A percentile compares a stretch with the other conserved stretches of the same genome.
phyloP scores from a whole-genome alignment of 331 rosid species.

The Malus hybrid region DNA sequence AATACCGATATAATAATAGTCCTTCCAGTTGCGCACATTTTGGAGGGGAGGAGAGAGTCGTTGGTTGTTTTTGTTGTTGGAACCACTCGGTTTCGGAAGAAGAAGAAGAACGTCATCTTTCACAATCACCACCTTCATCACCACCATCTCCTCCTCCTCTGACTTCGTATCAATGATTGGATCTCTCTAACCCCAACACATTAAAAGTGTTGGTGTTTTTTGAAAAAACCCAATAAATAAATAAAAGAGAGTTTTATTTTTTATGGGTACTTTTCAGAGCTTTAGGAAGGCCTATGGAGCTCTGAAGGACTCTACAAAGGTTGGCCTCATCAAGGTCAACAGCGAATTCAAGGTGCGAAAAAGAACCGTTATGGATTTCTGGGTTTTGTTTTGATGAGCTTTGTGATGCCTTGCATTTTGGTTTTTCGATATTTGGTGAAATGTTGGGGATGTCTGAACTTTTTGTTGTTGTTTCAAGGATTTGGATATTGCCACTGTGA shows the following conservation, averaged over 20 bases:
- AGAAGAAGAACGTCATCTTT: constrained; percentile 27
- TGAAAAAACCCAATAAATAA: not conserved
- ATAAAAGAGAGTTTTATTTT: not conserved
- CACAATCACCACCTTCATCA: constrained; percentile 21
- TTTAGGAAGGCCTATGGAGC: constrained; percentile 89
- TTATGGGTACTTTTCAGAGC: constrained; percentile 83
- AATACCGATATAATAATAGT: constrained; percentile 12
- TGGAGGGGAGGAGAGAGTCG: constrained; percentile 29
- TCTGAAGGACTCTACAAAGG: constrained; percentile 89
- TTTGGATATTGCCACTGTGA: constrained; percentile 90
- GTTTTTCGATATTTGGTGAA: not conserved
- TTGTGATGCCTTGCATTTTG: constrained; percentile 5
- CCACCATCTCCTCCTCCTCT: constrained; percentile 9
- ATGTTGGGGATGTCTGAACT: too few relatives aligned
- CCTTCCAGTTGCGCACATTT: constrained; percentile 20
- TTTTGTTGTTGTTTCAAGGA: constrained; percentile 36
- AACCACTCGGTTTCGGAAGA: constrained; percentile 16
- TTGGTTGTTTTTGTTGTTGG: constrained; percentile 30
- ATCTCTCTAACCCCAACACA: not conserved
- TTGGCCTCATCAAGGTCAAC: constrained; percentile 97
- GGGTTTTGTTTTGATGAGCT: not conserved
- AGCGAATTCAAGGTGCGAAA: constrained; percentile 76
- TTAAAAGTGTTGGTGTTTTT: not conserved
- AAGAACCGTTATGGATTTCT: not conserved
- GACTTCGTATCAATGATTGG: not conserved